A percentile compares a stretch with the other conserved stretches of the same genome.
Conservation (phyloP, 768 basidiomycete genomes). For the Tephrocybe sp. region DNA sequence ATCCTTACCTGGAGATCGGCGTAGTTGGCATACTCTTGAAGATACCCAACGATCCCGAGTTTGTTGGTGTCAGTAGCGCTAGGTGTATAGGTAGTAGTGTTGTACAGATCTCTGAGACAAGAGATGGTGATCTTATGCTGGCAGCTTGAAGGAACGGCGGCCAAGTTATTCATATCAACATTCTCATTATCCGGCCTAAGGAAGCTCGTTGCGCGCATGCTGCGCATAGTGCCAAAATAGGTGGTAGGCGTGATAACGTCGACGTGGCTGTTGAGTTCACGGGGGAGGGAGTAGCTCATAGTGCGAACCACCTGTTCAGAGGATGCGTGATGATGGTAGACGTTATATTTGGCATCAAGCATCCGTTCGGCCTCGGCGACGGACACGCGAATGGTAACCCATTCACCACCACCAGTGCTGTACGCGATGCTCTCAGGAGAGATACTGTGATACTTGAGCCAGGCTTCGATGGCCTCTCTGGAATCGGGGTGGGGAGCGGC, state of each 20-base stretch:
- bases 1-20: constrained; percentile 48
- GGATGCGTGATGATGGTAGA: constrained; percentile 49
- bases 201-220: constrained; percentile 53
- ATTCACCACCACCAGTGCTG: constrained; percentile 49
- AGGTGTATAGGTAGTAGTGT: constrained; percentile 44
- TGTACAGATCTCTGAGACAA: constrained; percentile 59
- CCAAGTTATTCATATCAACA: constrained; percentile 28
- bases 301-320: constrained; percentile 54
- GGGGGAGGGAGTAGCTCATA: constrained; percentile 56
- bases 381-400: constrained; percentile 54
- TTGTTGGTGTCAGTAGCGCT: constrained; percentile 41
- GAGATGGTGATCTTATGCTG: constrained; percentile 46
- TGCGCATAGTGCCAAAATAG: constrained; percentile 54
- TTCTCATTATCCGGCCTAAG: constrained; percentile 47
- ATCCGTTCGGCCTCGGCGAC: constrained; percentile 58
- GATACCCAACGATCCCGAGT: constrained; percentile 58
- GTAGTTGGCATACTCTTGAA: constrained; percentile 53
- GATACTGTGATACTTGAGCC: constrained; percentile 53
- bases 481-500: constrained; percentile 53
- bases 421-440: constrained; percentile 28
- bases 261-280: constrained; percentile 50
- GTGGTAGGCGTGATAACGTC: constrained; percentile 62
- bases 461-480: constrained; percentile 44
- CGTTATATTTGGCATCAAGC: constrained; percentile 55
- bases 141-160: constrained; percentile 42